Conservation (phyloP, 106 monocot species). For the Vanilla planifolia region DNA sequence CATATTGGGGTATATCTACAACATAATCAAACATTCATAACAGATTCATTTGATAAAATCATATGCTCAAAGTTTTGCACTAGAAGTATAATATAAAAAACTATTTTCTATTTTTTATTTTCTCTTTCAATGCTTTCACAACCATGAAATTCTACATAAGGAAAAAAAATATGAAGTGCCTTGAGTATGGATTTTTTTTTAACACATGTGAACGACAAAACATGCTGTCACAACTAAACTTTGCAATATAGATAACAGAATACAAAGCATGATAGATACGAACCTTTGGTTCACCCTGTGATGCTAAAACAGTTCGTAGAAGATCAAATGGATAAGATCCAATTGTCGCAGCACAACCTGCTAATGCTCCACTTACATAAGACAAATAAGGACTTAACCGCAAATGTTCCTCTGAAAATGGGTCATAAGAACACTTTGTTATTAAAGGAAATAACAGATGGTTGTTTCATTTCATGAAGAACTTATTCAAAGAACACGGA, state of each 20-base stretch:
- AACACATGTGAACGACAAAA: no score
- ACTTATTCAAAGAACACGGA: neutral
- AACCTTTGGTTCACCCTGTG: conserved; percentile 99
- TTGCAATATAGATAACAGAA: no score
- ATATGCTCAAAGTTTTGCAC: no score
- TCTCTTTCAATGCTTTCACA: no score
- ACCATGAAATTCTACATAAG: no score
- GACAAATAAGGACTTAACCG: conserved; percentile 82
- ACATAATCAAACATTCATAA: conserved; percentile 8
- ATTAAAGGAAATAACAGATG: conserved; percentile 1
- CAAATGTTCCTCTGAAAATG: conserved; percentile 65
- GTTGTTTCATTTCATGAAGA: neutral
- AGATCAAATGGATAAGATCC: conserved; percentile 99
- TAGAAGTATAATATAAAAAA: no score
- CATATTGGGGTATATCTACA: conserved; percentile 83
- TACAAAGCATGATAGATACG: conserved; percentile 6
- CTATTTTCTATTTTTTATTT: no score
- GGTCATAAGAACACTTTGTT: neutral
- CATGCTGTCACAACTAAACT: no score
- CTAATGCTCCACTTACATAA: conserved; percentile 86
- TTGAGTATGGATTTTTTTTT: no score
- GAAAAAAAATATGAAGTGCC: no score
- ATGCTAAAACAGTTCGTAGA: conserved; percentile 90
- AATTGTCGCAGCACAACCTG: conserved; percentile 94
- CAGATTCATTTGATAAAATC: no score